Base-by-base conservation (phyloP, 257 asterid genomes). In the Scutellaria minor region DNA sequence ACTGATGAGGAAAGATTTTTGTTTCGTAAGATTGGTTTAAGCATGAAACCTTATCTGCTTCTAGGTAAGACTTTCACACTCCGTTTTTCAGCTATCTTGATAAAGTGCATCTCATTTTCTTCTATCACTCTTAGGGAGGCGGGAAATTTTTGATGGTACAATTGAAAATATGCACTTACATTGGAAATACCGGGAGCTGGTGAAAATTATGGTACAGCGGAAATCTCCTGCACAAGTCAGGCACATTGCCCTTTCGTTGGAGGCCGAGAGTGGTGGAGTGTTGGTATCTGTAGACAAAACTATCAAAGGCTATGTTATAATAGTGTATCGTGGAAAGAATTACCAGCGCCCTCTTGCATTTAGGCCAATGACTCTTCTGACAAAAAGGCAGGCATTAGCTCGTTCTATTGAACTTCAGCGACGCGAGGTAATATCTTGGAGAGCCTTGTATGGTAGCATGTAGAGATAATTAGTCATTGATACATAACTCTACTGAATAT, bases 131-230 rank as follows among this genome's bases (percentile, higher is more conserved):
- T 51, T 62, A 93, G 98, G 98, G 76, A 89, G 97, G 83, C 84
- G 97, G 58, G 97, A 81, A 45, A 74, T 94, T 39, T 94, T 91
- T 68, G 97, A 84, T 71, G 99, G 99, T 13, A 89, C 89, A 45
- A 86, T 91, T n/a, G 97, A 94, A 76, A 94, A 94, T 78, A 89
- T 94, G 87, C 99, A 94, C 82, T 81, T 89, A 59, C 98, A 94
- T 72, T 94, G 98, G 98, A 94, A 88, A 81, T 87, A 85, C 75
- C 81, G 97, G 56, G 99, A 94, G 83, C 83, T 94, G 78, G 99
- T 94, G 64, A 94, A 91, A 75, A 84, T 94, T 42, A 53, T 89
- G 15, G 95, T 87, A 9, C 84, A 94, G 62, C 67, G 91, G 39
- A 91, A 86, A 79, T 83, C 82, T 27, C 65, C 79, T 69, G 66